Base-by-base conservation (phyloP, 2,329 filamentous ascomycete species). In the Ambrosiella beaveri region DNA sequence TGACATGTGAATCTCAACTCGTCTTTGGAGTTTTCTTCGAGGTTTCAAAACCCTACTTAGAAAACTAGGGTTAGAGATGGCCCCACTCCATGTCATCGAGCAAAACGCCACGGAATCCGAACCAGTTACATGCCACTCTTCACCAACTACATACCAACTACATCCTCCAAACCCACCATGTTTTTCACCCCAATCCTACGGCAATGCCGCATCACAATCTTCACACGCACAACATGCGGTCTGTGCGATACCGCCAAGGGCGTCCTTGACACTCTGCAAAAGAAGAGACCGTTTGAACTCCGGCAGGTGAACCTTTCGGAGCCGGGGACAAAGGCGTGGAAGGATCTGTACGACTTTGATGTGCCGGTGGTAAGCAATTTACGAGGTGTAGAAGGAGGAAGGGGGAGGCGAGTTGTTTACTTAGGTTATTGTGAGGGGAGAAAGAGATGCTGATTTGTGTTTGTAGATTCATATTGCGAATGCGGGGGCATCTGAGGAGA, bases 281-380 rank as follows among this genome's bases (percentile, higher is more conserved):
- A 58, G 37, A 69, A 71, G 36, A 73, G 82, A 35, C 82, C 82
- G 0, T 88, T 90, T 68, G 75, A 75, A 15, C 88, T 81, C 68
- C 73, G 74, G 7, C 84, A 89, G 68, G 74, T 87, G 61, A 81
- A 89, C 66, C 80, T 89, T 44, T 80, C 86, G 70, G 75, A 77
- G 54, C 74, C 77, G 0, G 77, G 80, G 35, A 75, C 76, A 13
- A 77, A 80, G 62, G 71, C 73, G 27, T 91, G 86, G 86, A 81
- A 79, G 65, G 75, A 82, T 54, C 65, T 88, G 1, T 91, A 91
- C 66, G 86, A 89, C 59, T 87, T 89, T 67, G 86, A 91, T 64
- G 86, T 87, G 7, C 86, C 86, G 0, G 86, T 90, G 65, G 86
- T 90, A 72, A 65, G 76, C 68, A 15, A 6, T n/a, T 8, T 12